Evolutionary conservation across 106 monocot species (phyloP).

Genomic region (Allium sativum): DNA sequence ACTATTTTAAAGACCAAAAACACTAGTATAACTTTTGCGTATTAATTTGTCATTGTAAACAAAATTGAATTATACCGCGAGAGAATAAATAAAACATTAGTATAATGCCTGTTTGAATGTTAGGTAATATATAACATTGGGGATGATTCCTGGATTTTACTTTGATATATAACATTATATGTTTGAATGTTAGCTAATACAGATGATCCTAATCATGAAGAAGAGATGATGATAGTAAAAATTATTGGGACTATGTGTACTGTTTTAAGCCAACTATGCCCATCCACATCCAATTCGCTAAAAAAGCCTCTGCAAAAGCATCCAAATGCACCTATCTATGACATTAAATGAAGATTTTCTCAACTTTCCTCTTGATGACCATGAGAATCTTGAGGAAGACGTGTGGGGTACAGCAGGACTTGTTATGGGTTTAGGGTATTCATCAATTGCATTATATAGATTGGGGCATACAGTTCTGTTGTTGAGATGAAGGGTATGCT

Average conservation of each 20-base stretch:
- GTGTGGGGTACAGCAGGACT: constrained; percentile 77
- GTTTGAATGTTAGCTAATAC: too few species aligned
- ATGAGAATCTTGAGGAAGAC: constrained; percentile 44
- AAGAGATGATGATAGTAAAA: constrained; percentile 40
- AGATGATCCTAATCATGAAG: constrained; percentile 19
- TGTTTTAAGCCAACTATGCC: constrained; percentile 42
- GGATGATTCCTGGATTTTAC: too few species aligned
- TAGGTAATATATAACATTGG: too few species aligned
- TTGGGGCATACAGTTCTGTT: constrained; percentile 41
- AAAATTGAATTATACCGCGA: too few species aligned
- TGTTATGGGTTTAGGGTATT: constrained; percentile 67
- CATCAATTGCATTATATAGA: constrained; percentile 50
- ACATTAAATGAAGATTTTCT: constrained; percentile 12
- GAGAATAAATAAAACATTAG: too few species aligned
- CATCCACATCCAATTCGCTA: constrained; percentile 34
- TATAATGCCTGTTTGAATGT: too few species aligned
- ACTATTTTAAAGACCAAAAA: too few species aligned
- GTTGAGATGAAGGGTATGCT: constrained; percentile 58
- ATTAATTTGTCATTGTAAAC: too few species aligned
- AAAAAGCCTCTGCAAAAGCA: constrained; percentile 18
- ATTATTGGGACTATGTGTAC: constrained; percentile 41
- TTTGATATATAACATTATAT: too few species aligned
- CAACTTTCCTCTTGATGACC: constrained; percentile 9
- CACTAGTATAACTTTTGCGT: too few species aligned
- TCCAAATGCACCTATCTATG: constrained; percentile 14